Base-by-base conservation (phyloP, 306 rosid genomes). In the Fragaria vesca region DNA sequence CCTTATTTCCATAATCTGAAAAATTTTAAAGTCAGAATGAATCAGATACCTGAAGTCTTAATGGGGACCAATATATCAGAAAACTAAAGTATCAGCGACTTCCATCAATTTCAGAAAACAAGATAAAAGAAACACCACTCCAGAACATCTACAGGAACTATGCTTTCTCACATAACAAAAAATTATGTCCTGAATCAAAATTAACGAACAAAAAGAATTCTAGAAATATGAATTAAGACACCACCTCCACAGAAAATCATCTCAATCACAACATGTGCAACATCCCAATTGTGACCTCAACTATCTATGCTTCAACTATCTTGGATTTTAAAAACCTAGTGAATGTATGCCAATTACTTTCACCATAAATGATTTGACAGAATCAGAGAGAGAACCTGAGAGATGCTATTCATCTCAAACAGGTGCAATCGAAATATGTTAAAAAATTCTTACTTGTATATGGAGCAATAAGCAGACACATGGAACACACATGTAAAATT, bases 1-100 rank as follows among this genome's bases (percentile, higher is more conserved):
- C 88, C 98, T 85, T 86, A 93, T 88, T 90, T 95, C 99, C 93
- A 95, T 45, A 58, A 95, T 91, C 99, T 93, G 93, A 81, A 75
- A 80, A 61, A 75, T 75, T 69, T 74, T 71, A 78, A 51, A 48
- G 69, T 57, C 8, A 69, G 74, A 21, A 78, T 43, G 42, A 21
- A 16, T 24, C 69, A 69, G 50, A 74, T 43, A 24, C 61, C 3
- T 15, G 32, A 36, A 54, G 13, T 55, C 26, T n/a, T 11, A 34
- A 9, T 51, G 32, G 28, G 34, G 6, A 72, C 42, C 43, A 50
- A 20, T 18, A 72, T 18, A 51, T 71, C 18, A 30, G 63, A 17
- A 18, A 34, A 51, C 2, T 18, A 5, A 16, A 73, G 24, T 3
- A 40, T 21, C 52, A 55, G 60, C 2, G 40, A 55, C 58, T 34